Base-by-base conservation (phyloP, 2,329 filamentous ascomycete species). In the Cladosporium velox region DNA sequence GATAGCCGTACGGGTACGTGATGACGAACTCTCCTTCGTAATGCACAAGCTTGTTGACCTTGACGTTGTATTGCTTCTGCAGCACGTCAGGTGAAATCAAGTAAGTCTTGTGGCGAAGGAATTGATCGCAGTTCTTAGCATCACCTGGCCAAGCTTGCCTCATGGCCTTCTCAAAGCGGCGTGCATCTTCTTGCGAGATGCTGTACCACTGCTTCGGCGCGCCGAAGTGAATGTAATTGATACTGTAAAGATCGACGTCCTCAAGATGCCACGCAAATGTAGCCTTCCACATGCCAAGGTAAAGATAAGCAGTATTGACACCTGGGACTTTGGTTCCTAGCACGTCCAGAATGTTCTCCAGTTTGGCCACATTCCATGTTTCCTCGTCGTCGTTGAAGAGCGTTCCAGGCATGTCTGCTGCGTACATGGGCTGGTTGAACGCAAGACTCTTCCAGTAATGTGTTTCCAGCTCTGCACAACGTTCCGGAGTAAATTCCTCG, bases 191-290 rank as follows among this genome's bases (percentile, higher is more conserved):
- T 77, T 98, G 96, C 0, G 94, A 97, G 70, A 99, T 98, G 79
- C 93, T 97, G 81, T 99, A 99, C 95, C 95, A 99, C 78, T 99
- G 95, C 80, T 99, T 99, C 0, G 95, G 95, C 1, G 95, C 95
- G 64, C 95, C 95, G 77, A 99, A 99, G 76, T 99, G 95, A 67
- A 99, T 93, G 78, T 97, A 99, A 81, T 99, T 99, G 85, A 99
- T 99, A 77, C 93, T 98, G 87, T 99, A 99, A 4, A 99, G 86
- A 81, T 99, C 95, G 51, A 99, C 94, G 77, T 99, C 95, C 77
- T 99, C 95, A 63, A 99, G 82, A 85, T 99, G 95, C 95, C 95
- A 99, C 10, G 95, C 95, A 77, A 99, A 99, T 0, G 95, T 98
- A 14, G 95, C 94, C 79, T 98, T 98, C 95, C 95, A 99, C 95